These are phyloP conservation scores for Trichoderma endophyticum DNA, from an alignment of 2,329 filamentous ascomycete species.

Conservation along the genomic window DNA sequence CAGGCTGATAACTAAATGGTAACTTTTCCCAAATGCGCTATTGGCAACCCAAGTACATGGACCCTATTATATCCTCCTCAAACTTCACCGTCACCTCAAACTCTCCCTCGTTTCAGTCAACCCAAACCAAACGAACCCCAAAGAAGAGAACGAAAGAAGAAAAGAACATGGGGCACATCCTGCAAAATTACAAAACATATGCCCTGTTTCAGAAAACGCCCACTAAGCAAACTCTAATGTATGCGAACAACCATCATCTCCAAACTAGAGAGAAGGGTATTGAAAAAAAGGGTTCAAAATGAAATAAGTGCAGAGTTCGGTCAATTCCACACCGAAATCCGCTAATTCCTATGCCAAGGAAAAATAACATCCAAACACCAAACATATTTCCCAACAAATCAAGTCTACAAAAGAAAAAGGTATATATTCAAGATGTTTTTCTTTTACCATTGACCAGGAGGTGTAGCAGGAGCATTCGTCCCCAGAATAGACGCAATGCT, in stretches of 20 bases:
- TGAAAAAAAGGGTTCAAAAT: background rate
- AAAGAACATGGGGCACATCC: background rate
- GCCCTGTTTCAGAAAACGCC: background rate
- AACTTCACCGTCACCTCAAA: background rate
- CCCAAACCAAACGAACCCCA: background rate
- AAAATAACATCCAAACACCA: background rate
- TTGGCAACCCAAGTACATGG: background rate
- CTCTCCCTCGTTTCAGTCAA: background rate
- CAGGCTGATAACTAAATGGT: background rate
- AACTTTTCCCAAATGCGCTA: background rate
- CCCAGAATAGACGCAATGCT: conserved; percentile 59
- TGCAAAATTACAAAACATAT: background rate
- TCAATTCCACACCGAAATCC: background rate
- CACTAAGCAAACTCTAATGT: background rate
- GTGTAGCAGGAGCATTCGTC: background rate
- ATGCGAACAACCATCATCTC: background rate
- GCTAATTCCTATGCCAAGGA: background rate
- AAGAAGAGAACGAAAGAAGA: background rate
- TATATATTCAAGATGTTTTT: background rate
- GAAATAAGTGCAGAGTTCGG: background rate
- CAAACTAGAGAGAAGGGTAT: background rate
- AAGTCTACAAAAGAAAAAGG: background rate
- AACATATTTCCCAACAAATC: background rate
- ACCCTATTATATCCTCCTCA: background rate
- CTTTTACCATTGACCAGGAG: background rate